Percentiles rank a stretch among this genome's conserved stretches.
Conservation (phyloP, 2,329 filamentous ascomycete genomes). For the Venturia carpophila region DNA sequence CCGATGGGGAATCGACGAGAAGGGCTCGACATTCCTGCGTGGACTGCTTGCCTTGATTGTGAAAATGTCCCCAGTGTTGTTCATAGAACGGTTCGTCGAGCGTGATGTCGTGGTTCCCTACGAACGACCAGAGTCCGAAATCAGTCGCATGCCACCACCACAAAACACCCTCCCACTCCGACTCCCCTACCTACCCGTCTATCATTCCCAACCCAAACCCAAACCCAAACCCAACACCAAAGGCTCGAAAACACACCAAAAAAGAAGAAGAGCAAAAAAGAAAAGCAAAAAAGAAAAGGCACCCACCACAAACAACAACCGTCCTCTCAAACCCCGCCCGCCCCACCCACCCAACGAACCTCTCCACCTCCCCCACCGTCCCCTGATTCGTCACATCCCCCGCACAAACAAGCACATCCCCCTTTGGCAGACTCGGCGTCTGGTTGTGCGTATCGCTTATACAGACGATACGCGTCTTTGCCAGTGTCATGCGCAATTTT, state of each 20-base stretch:
- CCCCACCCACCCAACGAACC: constrained; percentile 64
- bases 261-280: not conserved
- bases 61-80: constrained; percentile 9
- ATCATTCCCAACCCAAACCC: no score
- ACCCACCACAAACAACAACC: constrained; percentile 61
- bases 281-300: not conserved
- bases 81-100: constrained; percentile 57
- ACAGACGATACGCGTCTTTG: constrained; percentile 48
- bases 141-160: not conserved
- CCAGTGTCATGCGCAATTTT: no score
- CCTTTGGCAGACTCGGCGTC: constrained; percentile 55
- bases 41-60: constrained; percentile 37
- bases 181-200: not conserved
- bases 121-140: no score
- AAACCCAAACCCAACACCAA: not conserved
- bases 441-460: constrained; percentile 71
- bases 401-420: constrained; percentile 68
- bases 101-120: constrained; percentile 71
- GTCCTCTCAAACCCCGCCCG: constrained; percentile 49
- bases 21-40: constrained; percentile 47
- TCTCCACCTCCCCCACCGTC: constrained; percentile 64
- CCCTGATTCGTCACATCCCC: constrained; percentile 72
- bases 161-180: not conserved
- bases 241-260: no score
- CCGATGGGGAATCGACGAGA: constrained; percentile 41